Evolutionary conservation across 257 asterid genomes (phyloP).

Genomic region (Henckelia pumila): DNA sequence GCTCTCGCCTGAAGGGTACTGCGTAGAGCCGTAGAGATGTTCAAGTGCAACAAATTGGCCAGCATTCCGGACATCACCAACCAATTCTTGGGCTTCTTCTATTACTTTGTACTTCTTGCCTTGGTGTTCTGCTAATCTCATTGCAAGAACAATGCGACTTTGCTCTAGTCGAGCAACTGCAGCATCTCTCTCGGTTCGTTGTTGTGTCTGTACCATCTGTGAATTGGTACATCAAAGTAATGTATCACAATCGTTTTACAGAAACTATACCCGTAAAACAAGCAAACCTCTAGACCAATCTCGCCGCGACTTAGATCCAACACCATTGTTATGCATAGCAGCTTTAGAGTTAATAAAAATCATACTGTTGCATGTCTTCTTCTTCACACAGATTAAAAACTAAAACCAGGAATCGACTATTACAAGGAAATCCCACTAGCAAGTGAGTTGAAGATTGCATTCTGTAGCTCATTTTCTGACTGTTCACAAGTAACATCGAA

Average conservation of each 20-base stretch:
- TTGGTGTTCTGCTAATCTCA: conserved; percentile 95
- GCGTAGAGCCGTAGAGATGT: conserved; percentile 43
- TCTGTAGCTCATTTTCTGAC: neutral
- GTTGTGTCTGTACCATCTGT: conserved; percentile 84
- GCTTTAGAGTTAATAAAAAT: too few species aligned
- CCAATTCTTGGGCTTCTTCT: conserved; percentile 87
- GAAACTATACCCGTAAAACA: neutral
- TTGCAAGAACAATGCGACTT: conserved; percentile 82
- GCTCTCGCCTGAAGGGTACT: conserved; percentile 35
- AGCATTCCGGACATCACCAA: conserved; percentile 72
- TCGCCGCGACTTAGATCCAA: conserved; percentile 4
- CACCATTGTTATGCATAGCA: too few species aligned
- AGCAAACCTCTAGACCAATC: too few species aligned
- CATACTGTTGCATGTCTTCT: neutral
- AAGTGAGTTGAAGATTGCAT: neutral
- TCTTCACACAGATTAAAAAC: too few species aligned
- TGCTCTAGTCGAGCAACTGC: conserved; percentile 91
- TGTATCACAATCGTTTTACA: neutral
- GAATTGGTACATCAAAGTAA: conserved; percentile 16
- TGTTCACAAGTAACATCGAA: neutral
- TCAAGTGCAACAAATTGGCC: conserved; percentile 58
- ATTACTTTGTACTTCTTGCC: conserved; percentile 89
- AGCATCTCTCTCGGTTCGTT: conserved; percentile 83
- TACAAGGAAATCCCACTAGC: neutral
- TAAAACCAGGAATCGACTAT: neutral